Percentiles rank a stretch among this genome's conserved stretches.
These are phyloP conservation scores for Rhodomyrtus psidioides DNA, from an alignment of 441 rosid species.

Conservation along the genomic window DNA sequence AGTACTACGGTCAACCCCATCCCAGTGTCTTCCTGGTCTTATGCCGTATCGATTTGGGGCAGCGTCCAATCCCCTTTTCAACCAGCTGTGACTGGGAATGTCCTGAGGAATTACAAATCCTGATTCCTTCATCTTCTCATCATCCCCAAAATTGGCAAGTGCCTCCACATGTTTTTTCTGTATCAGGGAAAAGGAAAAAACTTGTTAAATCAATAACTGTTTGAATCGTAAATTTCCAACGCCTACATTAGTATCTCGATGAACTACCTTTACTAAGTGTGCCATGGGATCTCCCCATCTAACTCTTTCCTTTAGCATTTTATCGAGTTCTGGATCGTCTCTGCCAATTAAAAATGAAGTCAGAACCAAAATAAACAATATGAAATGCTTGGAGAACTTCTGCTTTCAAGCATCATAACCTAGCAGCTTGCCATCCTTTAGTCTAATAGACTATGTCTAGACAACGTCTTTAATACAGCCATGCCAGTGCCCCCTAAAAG, in stretches of 20 bases:
- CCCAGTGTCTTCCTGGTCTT: slow-evolving; percentile 97
- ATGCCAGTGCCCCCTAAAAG: not conserved
- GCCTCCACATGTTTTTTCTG: slow-evolving; percentile 29
- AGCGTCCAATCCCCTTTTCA: slow-evolving; percentile 57
- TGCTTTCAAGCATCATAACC: not conserved
- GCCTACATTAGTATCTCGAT: not conserved
- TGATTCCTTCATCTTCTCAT: slow-evolving; percentile 81
- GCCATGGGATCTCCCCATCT: slow-evolving; percentile 98
- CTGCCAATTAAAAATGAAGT: slow-evolving; percentile 25
- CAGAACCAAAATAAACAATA: not conserved
- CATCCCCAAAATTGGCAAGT: slow-evolving; percentile 71
- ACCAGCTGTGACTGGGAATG: slow-evolving; percentile 81
- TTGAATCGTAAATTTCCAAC: not conserved
- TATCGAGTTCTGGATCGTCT: slow-evolving; percentile 84
- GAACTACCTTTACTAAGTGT: slow-evolving; percentile 74
- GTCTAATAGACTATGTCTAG: not conserved
- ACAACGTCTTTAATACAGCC: not conserved
- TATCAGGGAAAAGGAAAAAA: not conserved
- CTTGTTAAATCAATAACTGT: not conserved
- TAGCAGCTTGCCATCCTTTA: not conserved
- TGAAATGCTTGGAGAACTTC: not conserved
- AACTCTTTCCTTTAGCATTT: slow-evolving; percentile 57
- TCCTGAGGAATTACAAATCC: slow-evolving; percentile 86
- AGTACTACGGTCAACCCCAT: slow-evolving; percentile 85
- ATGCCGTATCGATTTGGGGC: slow-evolving; percentile 82